Conservation (phyloP, 192 early-diverging fungal species). For the Podila minutissima region DNA sequence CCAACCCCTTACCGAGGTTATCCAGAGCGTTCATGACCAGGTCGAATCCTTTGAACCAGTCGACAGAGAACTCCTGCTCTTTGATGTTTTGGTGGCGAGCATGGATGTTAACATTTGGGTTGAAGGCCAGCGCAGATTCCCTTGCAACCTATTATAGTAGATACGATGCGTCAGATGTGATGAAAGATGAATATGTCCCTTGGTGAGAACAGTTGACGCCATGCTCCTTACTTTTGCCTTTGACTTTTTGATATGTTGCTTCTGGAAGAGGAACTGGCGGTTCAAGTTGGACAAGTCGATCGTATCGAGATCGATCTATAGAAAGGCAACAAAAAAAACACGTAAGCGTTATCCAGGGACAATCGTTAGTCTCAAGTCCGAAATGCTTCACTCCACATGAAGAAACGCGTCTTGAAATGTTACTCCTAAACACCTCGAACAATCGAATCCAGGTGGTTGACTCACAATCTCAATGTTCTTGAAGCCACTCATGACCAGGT, state of each 20-base stretch:
- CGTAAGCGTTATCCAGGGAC: neutral
- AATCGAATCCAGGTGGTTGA: neutral
- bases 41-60: conserved; percentile 90
- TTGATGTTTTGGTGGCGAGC: conserved; percentile 91
- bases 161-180: too few relatives aligned
- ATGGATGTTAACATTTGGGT: conserved; percentile 79
- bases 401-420: too few relatives aligned
- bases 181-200: neutral
- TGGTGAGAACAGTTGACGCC: neutral
- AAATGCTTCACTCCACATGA: too few relatives aligned
- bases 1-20: conserved; percentile 77
- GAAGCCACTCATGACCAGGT: conserved; percentile 92
- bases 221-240: conserved; percentile 78
- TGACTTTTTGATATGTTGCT: conserved; percentile 89
- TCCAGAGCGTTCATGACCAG: conserved; percentile 97
- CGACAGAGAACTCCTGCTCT: conserved; percentile 81
- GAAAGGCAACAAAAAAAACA: neutral
- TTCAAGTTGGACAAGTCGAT: conserved; percentile 99
- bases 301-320: conserved; percentile 95
- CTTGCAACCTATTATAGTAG: conserved; percentile 70
- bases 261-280: conserved; percentile 99
- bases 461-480: conserved; percentile 77
- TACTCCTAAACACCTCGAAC: too few relatives aligned
- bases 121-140: conserved; percentile 86
- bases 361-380: neutral